These are phyloP conservation scores for Pyronema domesticum DNA, from an alignment of 495 filamentous ascomycete genomes.

Conservation along the genomic window DNA sequence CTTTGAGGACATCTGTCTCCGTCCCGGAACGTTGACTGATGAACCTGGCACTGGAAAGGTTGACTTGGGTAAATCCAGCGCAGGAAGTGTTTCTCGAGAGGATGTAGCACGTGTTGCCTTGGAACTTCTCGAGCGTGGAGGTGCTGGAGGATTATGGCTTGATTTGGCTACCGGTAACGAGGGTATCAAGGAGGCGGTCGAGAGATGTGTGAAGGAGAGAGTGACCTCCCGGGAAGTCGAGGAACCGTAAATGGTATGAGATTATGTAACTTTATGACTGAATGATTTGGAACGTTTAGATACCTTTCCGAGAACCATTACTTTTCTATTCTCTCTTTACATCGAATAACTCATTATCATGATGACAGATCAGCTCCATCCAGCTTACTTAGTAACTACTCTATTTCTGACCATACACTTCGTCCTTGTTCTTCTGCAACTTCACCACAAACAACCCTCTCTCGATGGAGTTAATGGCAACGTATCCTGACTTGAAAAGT, in stretches of 20 bases:
- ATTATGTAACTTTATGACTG: no score
- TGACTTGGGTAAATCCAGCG: conserved; percentile 42
- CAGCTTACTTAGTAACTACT: no score
- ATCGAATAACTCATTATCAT: no score
- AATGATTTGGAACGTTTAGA: no score
- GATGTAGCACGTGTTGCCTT: conserved; percentile 55
- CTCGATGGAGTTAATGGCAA: conserved; percentile 43
- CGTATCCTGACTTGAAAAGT: conserved; percentile 37
- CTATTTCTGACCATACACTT: no score
- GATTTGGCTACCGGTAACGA: conserved; percentile 45
- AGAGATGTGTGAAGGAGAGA: conserved; percentile 41
- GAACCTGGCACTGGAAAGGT: conserved; percentile 42
- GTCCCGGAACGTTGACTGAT: conserved; percentile 47
- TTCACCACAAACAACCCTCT: conserved; percentile 36
- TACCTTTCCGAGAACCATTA: no score
- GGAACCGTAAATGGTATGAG: no score
- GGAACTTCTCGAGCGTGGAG: conserved; percentile 38
- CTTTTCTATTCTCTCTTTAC: no score
- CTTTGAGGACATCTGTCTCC: conserved; percentile 49
- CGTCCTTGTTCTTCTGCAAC: background rate
- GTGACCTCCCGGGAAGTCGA: conserved; percentile 38
- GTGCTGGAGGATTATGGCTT: conserved; percentile 41
- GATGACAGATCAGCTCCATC: no score
- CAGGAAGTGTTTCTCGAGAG: conserved; percentile 42
- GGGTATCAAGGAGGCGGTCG: conserved; percentile 41